Percentiles rank a stretch among this genome's conserved stretches.
These are phyloP conservation scores for Mortierella antarctica DNA, from an alignment of 192 early-diverging fungal species.

Conservation along the genomic window DNA sequence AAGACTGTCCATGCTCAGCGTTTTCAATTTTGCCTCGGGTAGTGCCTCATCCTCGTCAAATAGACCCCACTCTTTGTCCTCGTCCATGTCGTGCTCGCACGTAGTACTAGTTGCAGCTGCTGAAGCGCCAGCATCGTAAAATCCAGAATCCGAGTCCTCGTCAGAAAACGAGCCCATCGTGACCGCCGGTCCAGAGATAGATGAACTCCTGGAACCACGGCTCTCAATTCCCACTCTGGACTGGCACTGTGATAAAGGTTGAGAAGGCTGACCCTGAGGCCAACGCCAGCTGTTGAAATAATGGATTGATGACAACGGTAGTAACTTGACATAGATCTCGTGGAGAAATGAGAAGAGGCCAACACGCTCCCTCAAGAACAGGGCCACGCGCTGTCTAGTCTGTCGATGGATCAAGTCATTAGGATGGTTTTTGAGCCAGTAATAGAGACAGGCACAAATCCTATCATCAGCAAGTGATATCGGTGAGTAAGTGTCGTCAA, in stretches of 20 bases:
- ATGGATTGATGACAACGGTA: conserved; percentile 34
- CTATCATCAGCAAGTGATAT: conserved; percentile 8
- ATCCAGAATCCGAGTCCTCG: conserved; percentile 33
- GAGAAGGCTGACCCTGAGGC: conserved; percentile 6
- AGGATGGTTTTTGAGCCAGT: conserved; percentile 52
- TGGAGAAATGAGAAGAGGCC: conserved; percentile 33
- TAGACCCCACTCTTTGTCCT: conserved; percentile 48
- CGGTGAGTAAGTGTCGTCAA: too few relatives aligned
- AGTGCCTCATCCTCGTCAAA: conserved; percentile 37
- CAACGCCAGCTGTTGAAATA: conserved; percentile 35
- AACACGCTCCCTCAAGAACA: conserved; percentile 30
- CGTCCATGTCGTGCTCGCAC: conserved; percentile 36
- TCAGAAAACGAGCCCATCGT: conserved; percentile 7
- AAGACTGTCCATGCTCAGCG: conserved; percentile 1
- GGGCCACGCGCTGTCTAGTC: conserved; percentile 35
- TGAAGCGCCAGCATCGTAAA: conserved; percentile 18
- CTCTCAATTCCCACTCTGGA: neutral
- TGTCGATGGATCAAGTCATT: conserved; percentile 55
- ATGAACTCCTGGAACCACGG: conserved; percentile 12
- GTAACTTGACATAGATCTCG: conserved; percentile 37
- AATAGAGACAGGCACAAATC: conserved; percentile 34
- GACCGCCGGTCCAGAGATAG: conserved; percentile 3
- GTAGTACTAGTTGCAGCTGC: neutral
- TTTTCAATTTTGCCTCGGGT: neutral
- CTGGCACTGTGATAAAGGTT: neutral